phyloP scores from a whole-genome alignment of 2,329 filamentous ascomycete species.

The Trichoderma citrinoviride region DNA sequence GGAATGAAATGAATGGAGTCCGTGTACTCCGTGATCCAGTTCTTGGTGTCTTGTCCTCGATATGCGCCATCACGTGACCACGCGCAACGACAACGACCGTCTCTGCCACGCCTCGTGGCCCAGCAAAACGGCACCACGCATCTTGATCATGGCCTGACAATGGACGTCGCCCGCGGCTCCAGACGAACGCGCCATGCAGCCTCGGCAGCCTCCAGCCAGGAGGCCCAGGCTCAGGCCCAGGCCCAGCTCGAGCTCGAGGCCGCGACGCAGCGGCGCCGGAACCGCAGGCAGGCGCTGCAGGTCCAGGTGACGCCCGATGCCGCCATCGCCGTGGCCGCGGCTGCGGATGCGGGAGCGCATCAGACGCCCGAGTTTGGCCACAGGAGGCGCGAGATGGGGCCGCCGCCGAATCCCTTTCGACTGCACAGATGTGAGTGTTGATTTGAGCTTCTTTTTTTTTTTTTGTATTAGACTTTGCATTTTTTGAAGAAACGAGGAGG shows the following conservation, averaged over 20 bases:
- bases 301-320: slow-evolving; percentile 20
- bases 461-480: too few relatives aligned
- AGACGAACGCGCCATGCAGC: slow-evolving; percentile 34
- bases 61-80: slow-evolving; percentile 8
- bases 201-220: slow-evolving; percentile 24
- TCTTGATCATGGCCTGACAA: slow-evolving; percentile 18
- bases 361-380: slow-evolving; percentile 27
- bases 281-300: slow-evolving; percentile 23
- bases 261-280: slow-evolving; percentile 9
- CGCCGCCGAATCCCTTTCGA: slow-evolving; percentile 39
- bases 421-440: slow-evolving; percentile 37
- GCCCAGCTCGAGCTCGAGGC: slow-evolving; percentile 20
- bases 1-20: too few relatives aligned
- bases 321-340: slow-evolving; percentile 1
- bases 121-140: background rate
- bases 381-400: slow-evolving; percentile 20
- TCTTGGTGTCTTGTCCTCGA: too few relatives aligned
- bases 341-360: slow-evolving; percentile 16
- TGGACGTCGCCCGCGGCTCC: slow-evolving; percentile 35
- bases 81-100: background rate
- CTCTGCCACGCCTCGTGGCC: background rate
- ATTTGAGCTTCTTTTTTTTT: background rate
- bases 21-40: too few relatives aligned
- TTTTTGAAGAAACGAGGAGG: too few relatives aligned
- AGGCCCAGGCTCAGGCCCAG: slow-evolving; percentile 15